Conservation (phyloP, 1,139 yeast genomes). For the Pichia sp. region DNA sequence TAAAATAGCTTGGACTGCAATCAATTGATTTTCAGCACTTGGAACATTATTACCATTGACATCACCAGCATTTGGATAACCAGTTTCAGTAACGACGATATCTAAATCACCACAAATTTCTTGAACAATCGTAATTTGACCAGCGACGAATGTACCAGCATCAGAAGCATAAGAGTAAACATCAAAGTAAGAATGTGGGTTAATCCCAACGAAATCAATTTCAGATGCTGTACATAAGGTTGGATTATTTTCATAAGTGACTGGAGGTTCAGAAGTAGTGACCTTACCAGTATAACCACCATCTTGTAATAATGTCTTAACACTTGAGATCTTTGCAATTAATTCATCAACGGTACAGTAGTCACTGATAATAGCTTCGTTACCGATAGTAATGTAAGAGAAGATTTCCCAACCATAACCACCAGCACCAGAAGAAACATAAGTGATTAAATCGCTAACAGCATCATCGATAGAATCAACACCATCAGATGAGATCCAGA, state of each 20-base stretch:
- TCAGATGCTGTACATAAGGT: constrained; percentile 63
- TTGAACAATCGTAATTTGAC: constrained; percentile 56
- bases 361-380: constrained; percentile 74
- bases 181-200: constrained; percentile 87
- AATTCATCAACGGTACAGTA: constrained; percentile 59
- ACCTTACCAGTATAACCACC: constrained; percentile 81
- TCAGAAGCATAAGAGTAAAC: constrained; percentile 54
- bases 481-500: constrained; percentile 71
- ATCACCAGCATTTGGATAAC: constrained; percentile 78
- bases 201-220: constrained; percentile 79
- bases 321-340: constrained; percentile 59
- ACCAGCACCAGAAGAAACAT: constrained; percentile 44
- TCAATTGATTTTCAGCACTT: constrained; percentile 60
- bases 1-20: constrained; percentile 64
- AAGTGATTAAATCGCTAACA: constrained; percentile 51
- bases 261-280: constrained; percentile 89
- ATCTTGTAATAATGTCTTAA: constrained; percentile 50
- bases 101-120: constrained; percentile 48
- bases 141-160: constrained; percentile 71
- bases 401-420: constrained; percentile 66
- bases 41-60: constrained; percentile 77
- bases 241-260: constrained; percentile 61
- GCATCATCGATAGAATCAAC: constrained; percentile 64
- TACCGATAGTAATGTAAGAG: constrained; percentile 77
- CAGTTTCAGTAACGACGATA: constrained; percentile 76